A percentile compares a stretch with the other conserved stretches of the same genome.
These are phyloP conservation scores for Hypoxylon sp. DNA, from an alignment of 2,329 filamentous ascomycete genomes.

Conservation along the genomic window DNA sequence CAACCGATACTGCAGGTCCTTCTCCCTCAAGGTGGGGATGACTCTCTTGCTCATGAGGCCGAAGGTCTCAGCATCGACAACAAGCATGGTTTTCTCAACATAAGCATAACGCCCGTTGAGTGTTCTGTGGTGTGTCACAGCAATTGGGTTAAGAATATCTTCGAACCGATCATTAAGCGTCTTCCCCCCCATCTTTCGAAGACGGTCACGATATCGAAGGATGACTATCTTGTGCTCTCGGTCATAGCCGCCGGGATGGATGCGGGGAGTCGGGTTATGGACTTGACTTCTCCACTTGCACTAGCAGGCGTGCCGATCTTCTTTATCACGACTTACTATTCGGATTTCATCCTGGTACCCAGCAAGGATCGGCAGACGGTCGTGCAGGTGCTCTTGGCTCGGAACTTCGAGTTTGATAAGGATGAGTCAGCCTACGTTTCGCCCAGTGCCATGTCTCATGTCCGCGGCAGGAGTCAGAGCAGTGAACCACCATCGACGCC, in stretches of 20 bases:
- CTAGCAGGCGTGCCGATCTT: conserved; percentile 96
- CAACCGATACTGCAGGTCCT: conserved; percentile 90
- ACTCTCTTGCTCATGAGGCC: conserved; percentile 53
- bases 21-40: conserved; percentile 69
- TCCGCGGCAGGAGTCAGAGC: conserved; percentile 50
- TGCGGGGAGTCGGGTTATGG: conserved; percentile 89
- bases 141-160: conserved; percentile 78
- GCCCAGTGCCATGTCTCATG: conserved; percentile 56
- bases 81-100: conserved; percentile 87
- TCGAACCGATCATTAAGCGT: conserved; percentile 75
- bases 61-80: conserved; percentile 64
- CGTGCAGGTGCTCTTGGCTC: conserved; percentile 78
- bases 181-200: conserved; percentile 68
- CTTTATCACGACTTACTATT: conserved; percentile 98
- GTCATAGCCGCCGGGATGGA: conserved; percentile 92
- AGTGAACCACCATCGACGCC: conserved; percentile 73
- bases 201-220: conserved; percentile 79
- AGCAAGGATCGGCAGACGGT: conserved; percentile 79
- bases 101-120: conserved; percentile 91
- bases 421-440: conserved; percentile 76
- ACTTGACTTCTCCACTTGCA: conserved; percentile 89
- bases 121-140: conserved; percentile 92
- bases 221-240: conserved; percentile 89
- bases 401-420: conserved; percentile 87
- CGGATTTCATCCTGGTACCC: conserved; percentile 94